Evolutionary conservation across 2,329 filamentous ascomycete species (phyloP).

Genomic region (Gyromitra esculenta): DNA sequence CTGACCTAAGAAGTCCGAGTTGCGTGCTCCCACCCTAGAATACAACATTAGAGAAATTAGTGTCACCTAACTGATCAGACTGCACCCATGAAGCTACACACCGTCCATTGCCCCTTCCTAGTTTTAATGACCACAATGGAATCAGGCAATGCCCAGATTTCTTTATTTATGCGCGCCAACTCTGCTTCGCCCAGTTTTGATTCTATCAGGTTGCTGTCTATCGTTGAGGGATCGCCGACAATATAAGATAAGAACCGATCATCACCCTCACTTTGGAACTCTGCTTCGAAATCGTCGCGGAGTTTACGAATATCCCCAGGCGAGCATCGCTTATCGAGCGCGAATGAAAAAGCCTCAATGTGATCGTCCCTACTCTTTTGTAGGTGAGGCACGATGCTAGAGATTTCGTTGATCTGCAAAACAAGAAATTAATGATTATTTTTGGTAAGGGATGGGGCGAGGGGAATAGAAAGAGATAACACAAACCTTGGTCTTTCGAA

Average conservation of each 20-base stretch:
- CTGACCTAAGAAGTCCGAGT: slow-evolving; percentile 76
- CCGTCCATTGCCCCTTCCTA: slow-evolving; percentile 39
- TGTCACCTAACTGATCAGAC: neutral
- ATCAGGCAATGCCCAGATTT: slow-evolving; percentile 36
- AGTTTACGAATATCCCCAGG: slow-evolving; percentile 10
- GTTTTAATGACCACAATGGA: slow-evolving; percentile 47
- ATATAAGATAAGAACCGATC: slow-evolving; percentile 44
- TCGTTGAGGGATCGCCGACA: slow-evolving; percentile 26
- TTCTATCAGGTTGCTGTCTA: slow-evolving; percentile 4
- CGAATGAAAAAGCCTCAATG: slow-evolving; percentile 31
- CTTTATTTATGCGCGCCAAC: slow-evolving; percentile 45
- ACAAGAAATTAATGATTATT: neutral
- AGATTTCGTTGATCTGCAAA: slow-evolving; percentile 51
- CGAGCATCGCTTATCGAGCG: neutral
- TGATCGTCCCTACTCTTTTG: slow-evolving; percentile 25
- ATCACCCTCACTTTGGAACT: slow-evolving; percentile 22
- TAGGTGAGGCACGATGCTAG: slow-evolving; percentile 36
- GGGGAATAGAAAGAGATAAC: neutral
- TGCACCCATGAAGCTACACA: neutral
- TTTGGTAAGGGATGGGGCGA: neutral
- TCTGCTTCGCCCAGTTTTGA: slow-evolving; percentile 38
- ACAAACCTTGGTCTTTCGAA: neutral
- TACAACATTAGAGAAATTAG: slow-evolving; percentile 1
- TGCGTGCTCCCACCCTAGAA: slow-evolving; percentile 61
- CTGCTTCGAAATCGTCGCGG: slow-evolving; percentile 22